Conservation (phyloP, 2,329 filamentous ascomycete species). For the Bimuria novae-zelandiae region DNA sequence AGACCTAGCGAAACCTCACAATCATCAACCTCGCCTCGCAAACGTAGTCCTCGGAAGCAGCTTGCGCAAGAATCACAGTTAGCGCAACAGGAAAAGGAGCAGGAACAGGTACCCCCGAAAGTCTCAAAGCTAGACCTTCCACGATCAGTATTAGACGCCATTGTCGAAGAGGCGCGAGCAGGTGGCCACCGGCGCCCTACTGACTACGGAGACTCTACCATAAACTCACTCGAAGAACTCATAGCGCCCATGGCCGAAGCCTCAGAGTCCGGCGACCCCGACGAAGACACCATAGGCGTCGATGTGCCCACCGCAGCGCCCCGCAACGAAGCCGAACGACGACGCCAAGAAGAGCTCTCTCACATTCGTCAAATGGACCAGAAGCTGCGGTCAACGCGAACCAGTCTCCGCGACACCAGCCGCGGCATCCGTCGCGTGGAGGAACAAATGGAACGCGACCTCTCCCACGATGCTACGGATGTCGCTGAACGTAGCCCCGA, state of each 20-base stretch:
- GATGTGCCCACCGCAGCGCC: constrained; percentile 33
- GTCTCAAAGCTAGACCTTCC: constrained; percentile 32
- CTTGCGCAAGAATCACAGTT: constrained; percentile 14
- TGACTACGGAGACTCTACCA: constrained; percentile 52
- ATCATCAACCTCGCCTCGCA: constrained; percentile 26
- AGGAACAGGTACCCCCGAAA: constrained; percentile 2
- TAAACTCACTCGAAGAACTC: constrained; percentile 54
- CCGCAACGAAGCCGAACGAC: constrained; percentile 48
- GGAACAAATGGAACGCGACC: constrained; percentile 44
- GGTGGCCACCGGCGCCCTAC: constrained; percentile 24
- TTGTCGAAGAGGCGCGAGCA: constrained; percentile 47
- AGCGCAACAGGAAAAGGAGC: constrained; percentile 4
- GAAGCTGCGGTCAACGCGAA: constrained; percentile 45
- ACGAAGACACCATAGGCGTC: constrained; percentile 42
- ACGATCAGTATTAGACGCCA: constrained; percentile 45
- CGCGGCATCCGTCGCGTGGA: constrained; percentile 50
- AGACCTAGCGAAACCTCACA: constrained; percentile 14
- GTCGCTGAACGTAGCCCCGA: background rate
- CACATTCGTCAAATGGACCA: constrained; percentile 50
- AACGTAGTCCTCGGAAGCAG: constrained; percentile 21
- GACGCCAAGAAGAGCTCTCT: constrained; percentile 48
- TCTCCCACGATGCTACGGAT: background rate
- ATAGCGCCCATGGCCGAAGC: constrained; percentile 32
- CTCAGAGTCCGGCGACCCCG: constrained; percentile 22
- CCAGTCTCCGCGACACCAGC: constrained; percentile 51